Evolutionary conservation across 2,329 filamentous ascomycete species (phyloP).

Genomic region (Calonectria pauciramosa): DNA sequence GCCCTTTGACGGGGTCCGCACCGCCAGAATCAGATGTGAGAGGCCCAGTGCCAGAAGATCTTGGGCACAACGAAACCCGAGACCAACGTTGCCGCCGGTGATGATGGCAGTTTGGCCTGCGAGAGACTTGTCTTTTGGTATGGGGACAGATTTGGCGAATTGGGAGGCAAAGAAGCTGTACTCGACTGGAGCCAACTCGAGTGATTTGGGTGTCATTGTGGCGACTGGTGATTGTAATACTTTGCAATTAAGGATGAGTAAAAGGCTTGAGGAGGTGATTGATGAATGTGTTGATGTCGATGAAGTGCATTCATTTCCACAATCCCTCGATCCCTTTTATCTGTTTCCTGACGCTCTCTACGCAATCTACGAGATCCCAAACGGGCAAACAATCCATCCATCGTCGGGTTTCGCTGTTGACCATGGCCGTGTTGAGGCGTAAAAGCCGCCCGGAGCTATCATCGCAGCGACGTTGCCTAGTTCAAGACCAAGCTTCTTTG

Average conservation of each 20-base stretch:
- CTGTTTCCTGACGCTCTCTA: background rate
- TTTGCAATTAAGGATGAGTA: background rate
- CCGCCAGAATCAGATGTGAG: constrained; percentile 61
- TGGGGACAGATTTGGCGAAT: constrained; percentile 40
- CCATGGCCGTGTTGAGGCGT: background rate
- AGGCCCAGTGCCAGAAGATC: constrained; percentile 57
- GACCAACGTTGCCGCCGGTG: constrained; percentile 63
- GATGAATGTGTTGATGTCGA: background rate
- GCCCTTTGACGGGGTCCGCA: constrained; percentile 59
- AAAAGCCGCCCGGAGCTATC: background rate
- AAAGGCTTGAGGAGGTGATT: background rate
- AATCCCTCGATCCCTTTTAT: constrained; percentile 15
- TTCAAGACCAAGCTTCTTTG: constrained; percentile 13
- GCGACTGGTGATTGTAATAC: too few species aligned
- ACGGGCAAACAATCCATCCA: constrained; percentile 36
- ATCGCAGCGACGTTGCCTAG: background rate
- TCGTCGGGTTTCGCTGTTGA: background rate
- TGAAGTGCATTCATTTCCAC: background rate
- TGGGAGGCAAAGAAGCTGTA: constrained; percentile 47
- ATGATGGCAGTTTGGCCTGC: constrained; percentile 59
- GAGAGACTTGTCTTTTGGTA: constrained; percentile 43
- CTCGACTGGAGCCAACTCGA: constrained; percentile 30
- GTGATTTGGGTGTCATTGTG: constrained; percentile 43
- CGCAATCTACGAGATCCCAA: background rate
- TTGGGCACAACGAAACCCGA: constrained; percentile 60